Evolutionary conservation across 2,329 filamentous ascomycete genomes (phyloP).

Genomic region (Domatiomyces catenatus): DNA sequence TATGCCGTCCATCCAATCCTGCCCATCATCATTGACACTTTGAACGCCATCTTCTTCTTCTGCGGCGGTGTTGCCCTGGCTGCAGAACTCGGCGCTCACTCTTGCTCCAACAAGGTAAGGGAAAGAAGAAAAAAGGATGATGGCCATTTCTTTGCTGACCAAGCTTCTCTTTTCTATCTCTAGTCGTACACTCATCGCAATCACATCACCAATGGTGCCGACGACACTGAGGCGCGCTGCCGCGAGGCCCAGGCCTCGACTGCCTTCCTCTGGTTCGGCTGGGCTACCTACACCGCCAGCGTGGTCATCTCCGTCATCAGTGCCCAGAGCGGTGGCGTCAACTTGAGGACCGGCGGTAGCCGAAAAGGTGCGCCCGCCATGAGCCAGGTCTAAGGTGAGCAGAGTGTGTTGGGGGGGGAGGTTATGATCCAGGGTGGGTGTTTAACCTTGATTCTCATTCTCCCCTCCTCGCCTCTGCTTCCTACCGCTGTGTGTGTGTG

Average conservation of each 20-base stretch:
- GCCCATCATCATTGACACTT: slow-evolving; percentile 28
- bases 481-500: neutral
- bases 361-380: slow-evolving; percentile 27
- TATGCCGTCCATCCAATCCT: slow-evolving; percentile 29
- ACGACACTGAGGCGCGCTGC: slow-evolving; percentile 27
- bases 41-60: slow-evolving; percentile 36
- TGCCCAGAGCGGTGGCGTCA: slow-evolving; percentile 21
- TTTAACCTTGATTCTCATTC: neutral
- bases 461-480: neutral
- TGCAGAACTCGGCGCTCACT: slow-evolving; percentile 29
- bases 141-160: neutral
- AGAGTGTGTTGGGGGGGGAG: slow-evolving; percentile 1
- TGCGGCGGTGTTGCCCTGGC: slow-evolving; percentile 34
- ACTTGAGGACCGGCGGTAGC: slow-evolving; percentile 22
- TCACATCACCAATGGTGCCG: slow-evolving; percentile 30
- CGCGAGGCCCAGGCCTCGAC: slow-evolving; percentile 36
- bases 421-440: neutral
- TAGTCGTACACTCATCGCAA: slow-evolving; percentile 29
- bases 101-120: slow-evolving; percentile 33
- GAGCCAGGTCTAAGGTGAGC: slow-evolving; percentile 28
- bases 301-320: slow-evolving; percentile 26
- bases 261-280: slow-evolving; percentile 39
- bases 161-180: neutral
- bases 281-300: slow-evolving; percentile 29
- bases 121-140: too few species aligned